Evolutionary conservation across 2,329 filamentous ascomycete species (phyloP), one percentile per base, ranked within the genome.

Genomic region (Colletotrichum horii): DNA sequence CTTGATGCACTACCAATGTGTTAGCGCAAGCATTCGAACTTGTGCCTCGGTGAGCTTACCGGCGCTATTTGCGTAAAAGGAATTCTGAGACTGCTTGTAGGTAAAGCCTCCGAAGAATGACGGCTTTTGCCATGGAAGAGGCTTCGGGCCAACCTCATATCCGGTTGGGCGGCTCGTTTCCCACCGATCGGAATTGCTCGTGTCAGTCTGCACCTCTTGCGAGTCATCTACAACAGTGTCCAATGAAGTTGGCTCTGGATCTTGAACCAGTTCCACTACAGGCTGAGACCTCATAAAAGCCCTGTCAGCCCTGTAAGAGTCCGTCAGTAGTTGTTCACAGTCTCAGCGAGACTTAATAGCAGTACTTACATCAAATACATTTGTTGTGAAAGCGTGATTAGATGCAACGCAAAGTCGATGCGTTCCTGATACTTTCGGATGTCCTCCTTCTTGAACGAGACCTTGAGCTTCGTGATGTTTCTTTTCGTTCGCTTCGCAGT

Each of bases 381-480:
- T 6, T 56, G 36, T 15, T 70, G 66, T 6, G 66, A 70, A 12
- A 70, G 26, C 8, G 26, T n/a, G 2, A 64, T n/a, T 4, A 74
- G 60, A 1, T 60, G 28, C 34, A 74, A 14, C 8, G 67, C 67
- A 8, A 36, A 65, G n/a, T 61, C 36, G 8, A 76, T 34, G 26
- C 58, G 74, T 9, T 76, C 43, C 15, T 74, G 60, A 6, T 66
- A 66, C 2, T 19, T 14, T 4, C 15, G 65, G 1, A 74, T 55
- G 5, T 24, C 6, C 5, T 76, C 75, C 19, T 52, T 74, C 71
- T 68, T 76, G 22, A 75, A 58, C 0, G 71, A 55, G 2, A 71
- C 72, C 30, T 62, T 66, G 8, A 75, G 48, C 55, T 75, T 75
- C 19, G 72, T 61, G 11, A 71, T 61, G 5, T 38, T 62, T 26